Conservation (phyloP, 2,329 filamentous ascomycete species). For the Coniochaeta prunicola region DNA sequence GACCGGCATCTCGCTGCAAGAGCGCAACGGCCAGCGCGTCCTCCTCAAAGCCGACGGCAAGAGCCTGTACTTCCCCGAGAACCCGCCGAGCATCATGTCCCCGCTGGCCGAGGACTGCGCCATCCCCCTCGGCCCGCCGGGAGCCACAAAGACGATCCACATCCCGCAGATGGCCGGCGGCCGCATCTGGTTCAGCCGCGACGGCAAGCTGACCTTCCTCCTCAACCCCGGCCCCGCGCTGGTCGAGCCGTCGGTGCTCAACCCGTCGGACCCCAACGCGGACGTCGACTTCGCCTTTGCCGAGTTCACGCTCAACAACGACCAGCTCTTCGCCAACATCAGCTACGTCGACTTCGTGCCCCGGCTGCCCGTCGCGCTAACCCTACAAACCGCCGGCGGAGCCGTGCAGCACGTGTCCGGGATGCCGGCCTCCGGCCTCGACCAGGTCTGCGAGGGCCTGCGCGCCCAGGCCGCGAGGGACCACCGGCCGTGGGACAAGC, state of each 20-base stretch:
- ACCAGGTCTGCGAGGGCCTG: conserved; percentile 45
- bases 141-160: conserved; percentile 42
- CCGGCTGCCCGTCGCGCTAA: conserved; percentile 45
- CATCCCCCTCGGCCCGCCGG: conserved; percentile 50
- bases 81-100: conserved; percentile 38
- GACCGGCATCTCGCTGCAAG: conserved; percentile 49
- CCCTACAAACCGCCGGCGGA: conserved; percentile 34
- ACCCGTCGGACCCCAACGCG: conserved; percentile 49
- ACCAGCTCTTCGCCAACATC: conserved; percentile 56
- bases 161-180: conserved; percentile 59
- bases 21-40: conserved; percentile 28
- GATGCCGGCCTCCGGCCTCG: conserved; percentile 49
- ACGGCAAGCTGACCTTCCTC: conserved; percentile 47
- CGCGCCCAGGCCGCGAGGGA: conserved; percentile 48
- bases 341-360: conserved; percentile 60
- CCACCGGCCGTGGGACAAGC: conserved; percentile 52
- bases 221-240: conserved; percentile 59
- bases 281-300: conserved; percentile 48
- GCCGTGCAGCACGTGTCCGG: conserved; percentile 46
- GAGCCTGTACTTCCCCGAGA: conserved; percentile 47
- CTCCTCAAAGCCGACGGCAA: conserved; percentile 38
- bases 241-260: conserved; percentile 61
- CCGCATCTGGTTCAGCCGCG: conserved; percentile 55
- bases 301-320: conserved; percentile 52
- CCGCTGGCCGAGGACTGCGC: conserved; percentile 49